Base-by-base conservation (phyloP, 768 basidiomycete genomes). In the Phanerodontia chrysosporium region DNA sequence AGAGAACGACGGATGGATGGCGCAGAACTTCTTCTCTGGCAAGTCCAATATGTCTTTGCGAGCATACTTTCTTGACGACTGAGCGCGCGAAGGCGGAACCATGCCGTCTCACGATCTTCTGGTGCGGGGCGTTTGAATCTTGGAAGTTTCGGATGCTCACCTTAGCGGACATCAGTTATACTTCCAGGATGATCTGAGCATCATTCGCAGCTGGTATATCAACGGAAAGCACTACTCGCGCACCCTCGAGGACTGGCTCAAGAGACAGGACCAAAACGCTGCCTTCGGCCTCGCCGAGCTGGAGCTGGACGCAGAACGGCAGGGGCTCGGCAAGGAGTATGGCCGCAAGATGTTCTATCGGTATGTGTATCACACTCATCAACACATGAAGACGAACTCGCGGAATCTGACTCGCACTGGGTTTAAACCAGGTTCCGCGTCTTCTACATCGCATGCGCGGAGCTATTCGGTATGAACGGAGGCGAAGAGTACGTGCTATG, bases 1-100 rank as follows among this genome's bases (percentile, higher is more conserved):
- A 57, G 80, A 85, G 55, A 77, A 75, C 55, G 86, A 87, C 59
- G 85, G 85, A 5, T 89, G 87, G 87, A 89, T 89, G 87, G 80
- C 85, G 5, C 74, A 85, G 70, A 85, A 81, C 36, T 89, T 89
- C 73, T 88, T 89, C 69, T 83, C 84, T 9, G 85, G 80, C 78
- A 58, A 25, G 66, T 49, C 29, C 9, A 29, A 28, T 32, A 36
- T 49, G 7, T 7, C 32, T n/a, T n/a, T n/a, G n/a, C n/a, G n/a
- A n/a, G n/a, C n/a, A n/a, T 35, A 35, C 32, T 6, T 35, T 35
- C 32, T 7, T 35, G 29, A 45, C 39, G 14, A 42, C 16, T 42
- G 39, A n/a, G n/a, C n/a, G 39, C 39, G 42, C 59, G 3, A 58
- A 79, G 83, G 86, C n/a, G 86, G 87, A 8, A 89, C 86, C 1